Evolutionary conservation across 2,329 filamentous ascomycete genomes (phyloP), one percentile per base, ranked within the genome.

Genomic region (Colletotrichum chrysophilum): DNA sequence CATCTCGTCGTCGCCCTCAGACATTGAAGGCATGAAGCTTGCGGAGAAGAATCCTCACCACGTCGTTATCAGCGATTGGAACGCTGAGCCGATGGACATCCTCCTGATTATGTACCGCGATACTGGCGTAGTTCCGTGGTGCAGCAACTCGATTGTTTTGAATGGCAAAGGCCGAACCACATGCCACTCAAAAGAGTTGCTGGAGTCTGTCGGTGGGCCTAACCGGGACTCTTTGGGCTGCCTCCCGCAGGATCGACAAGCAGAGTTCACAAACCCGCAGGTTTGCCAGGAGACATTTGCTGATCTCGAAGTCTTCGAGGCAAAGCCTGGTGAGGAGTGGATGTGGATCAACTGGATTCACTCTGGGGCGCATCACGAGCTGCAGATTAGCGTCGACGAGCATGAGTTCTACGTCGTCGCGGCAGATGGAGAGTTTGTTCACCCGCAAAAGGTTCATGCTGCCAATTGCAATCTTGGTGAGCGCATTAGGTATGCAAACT

Each of bases 271-370:
- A 10, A 72, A 75, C 18, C 24, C 60, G 2, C 62, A 72, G 32
- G 24, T 21, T 16, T 75, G 72, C 48, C 13, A 71, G n/a, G 61
- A 66, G n/a, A 75, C 68, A 2, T 72, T 66, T 32, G 62, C 68
- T 12, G 62, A 75, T 36, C 38, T 75, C 8, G 68, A 75, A 24
- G 30, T 75, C 7, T 71, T 75, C 4, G 72, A 75, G 9, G 72
- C 68, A 9, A 48, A 67, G 16, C 21, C 26, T 24, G 72, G 68
- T 5, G 62, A 75, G 30, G 72, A 75, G 13, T 75, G 62, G 38
- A 62, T 72, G n/a, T 75, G 68, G 68, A 75, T 75, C 62, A 75
- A 75, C 61, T 75, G 71, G n/a, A 75, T 75, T 18, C 72, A 75
- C 32, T 75, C 72, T 9, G 68, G 72, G 1, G 72, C 72, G 9